Base-by-base conservation (phyloP, 371 early-diverging fungal genomes). In the Coemansia sp. region DNA sequence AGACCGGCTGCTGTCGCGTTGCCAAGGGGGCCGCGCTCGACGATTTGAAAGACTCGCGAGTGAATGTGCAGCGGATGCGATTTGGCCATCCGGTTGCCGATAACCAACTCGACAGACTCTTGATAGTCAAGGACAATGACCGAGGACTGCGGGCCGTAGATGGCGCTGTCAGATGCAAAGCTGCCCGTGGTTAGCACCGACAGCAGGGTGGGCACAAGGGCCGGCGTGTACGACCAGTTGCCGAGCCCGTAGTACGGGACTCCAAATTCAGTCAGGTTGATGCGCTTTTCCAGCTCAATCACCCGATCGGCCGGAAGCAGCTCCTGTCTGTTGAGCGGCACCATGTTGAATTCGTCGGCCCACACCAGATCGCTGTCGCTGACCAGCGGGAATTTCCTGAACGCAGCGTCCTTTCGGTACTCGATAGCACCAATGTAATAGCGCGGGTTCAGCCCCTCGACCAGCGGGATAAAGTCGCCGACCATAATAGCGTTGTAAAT, bases 21-120 rank as follows among this genome's bases (percentile, higher is more conserved):
- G 8, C 47, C 47, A n/a, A n/a, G n/a, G 3, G 68, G 71, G 48
- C 83, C 85, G 35, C 79, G 68, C 51, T 64, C 85, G 36, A 90
- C 82, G 11, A 92, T 63, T 67, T 88, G 88, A 81, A 92, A 92
- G n/a, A 76, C 79, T 70, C 91, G 91, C 3, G 91, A 91, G 76
- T 93, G 93, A 3, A 91, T 75, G 76, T 91, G 93, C 83, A 91
- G 87, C 11, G 91, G 90, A 68, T 92, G 91, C 52, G 72, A 51
- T 84, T 84, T 13, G 66, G 67, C 61, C 35, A 87, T 88, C 35
- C 80, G 68, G 72, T 92, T 92, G 66, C 83, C 83, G 60, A 93
- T 71, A 5, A 84, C 69, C 42, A 88, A 63, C 70, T 86, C 83
- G 20, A 84, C 58, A 2, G 85, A 76, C 43, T 81, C 73, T 31